Evolutionary conservation across 1,139 yeast species (phyloP).

Genomic region (Nadsonia commutata): DNA sequence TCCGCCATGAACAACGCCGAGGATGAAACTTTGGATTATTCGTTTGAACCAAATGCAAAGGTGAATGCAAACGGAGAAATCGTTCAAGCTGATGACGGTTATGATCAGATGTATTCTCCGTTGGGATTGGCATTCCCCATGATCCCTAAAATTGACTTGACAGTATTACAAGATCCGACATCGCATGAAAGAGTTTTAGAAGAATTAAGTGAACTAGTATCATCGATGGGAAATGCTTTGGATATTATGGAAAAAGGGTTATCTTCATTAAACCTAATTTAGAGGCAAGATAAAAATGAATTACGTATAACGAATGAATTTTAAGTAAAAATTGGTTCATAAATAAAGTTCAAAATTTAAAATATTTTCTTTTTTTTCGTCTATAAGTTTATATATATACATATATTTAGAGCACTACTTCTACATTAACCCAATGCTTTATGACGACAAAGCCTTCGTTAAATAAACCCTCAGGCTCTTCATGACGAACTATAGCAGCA

Average conservation of each 20-base stretch:
- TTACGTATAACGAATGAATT: no score
- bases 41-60: no score
- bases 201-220: not conserved
- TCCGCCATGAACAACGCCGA: no score
- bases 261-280: not conserved
- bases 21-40: no score
- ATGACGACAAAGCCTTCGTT: conserved; percentile 59
- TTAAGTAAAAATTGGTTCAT: no score
- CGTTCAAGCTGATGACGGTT: no score
- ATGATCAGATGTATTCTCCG: no score
- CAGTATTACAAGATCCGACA: not conserved
- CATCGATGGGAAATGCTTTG: not conserved
- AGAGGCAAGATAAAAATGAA: no score
- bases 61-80: no score
- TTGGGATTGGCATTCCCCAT: conserved; percentile 10
- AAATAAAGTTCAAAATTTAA: no score
- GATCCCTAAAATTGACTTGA: conserved; percentile 8
- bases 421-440: conserved; percentile 39
- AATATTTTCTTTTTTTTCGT: no score
- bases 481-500: conserved; percentile 58
- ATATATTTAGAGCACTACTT: not conserved
- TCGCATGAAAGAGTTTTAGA: not conserved
- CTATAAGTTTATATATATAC: no score
- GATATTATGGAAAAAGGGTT: not conserved
- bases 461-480: conserved; percentile 27